Percentiles rank a stretch among this genome's conserved stretches.
Conservation (phyloP, 345 rosid species). For the Raphanus raphanistrum region DNA sequence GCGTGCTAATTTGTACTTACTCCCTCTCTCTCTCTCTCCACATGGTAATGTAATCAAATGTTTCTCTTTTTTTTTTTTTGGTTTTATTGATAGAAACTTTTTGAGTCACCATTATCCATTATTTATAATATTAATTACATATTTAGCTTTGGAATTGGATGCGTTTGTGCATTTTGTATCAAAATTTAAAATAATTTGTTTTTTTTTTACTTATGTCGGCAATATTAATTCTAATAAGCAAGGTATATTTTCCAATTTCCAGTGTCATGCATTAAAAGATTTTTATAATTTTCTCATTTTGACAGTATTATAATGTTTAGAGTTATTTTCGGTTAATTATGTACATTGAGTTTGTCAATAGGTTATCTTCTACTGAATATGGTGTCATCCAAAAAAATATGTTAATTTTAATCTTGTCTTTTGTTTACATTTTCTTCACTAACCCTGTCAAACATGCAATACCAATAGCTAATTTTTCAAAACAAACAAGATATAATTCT, state of each 20-base stretch:
- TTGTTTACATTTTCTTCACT: conserved; percentile 17
- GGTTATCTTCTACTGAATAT: neutral
- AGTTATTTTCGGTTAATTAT: neutral
- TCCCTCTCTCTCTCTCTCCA: neutral
- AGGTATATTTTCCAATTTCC: neutral
- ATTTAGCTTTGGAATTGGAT: conserved; percentile 25
- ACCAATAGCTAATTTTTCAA: neutral
- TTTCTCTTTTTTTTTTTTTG: neutral
- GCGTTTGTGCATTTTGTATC: conserved; percentile 3
- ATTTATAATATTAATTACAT: neutral
- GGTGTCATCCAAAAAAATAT: neutral
- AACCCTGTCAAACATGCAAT: conserved; percentile 24
- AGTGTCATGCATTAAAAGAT: neutral
- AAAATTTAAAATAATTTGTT: neutral
- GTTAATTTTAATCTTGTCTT: neutral
- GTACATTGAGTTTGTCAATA: conserved; percentile 17
- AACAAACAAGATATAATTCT: neutral
- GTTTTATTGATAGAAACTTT: neutral
- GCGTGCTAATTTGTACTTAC: conserved; percentile 27
- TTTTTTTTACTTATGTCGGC: neutral
- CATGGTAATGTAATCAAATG: conserved; percentile 7
- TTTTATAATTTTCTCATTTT: neutral
- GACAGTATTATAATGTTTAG: neutral
- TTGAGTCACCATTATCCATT: neutral
- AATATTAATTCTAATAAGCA: neutral